phyloP scores from a whole-genome alignment of 2,329 filamentous ascomycete genomes.

The Pseudogymnoascus sp. region DNA sequence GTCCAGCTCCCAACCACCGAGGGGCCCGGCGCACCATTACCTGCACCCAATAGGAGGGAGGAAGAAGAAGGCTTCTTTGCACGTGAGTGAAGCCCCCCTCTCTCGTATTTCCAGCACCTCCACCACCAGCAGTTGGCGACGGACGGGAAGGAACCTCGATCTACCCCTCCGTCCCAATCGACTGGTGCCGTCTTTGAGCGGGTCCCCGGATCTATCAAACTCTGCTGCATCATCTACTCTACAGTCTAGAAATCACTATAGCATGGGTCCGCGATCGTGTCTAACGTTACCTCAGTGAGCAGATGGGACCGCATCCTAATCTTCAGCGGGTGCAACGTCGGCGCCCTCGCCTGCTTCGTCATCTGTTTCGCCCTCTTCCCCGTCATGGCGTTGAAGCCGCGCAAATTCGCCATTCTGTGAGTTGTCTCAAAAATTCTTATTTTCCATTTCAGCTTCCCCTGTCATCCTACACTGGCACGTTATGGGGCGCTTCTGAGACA shows the following conservation, averaged over 20 bases:
- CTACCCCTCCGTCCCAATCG: constrained; percentile 26
- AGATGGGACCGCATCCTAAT: constrained; percentile 93
- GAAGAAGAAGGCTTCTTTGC: constrained; percentile 96
- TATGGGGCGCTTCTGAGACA: not conserved
- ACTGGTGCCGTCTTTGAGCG: constrained; percentile 14
- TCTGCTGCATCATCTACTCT: not conserved
- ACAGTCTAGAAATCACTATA: not conserved
- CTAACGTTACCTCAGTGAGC: constrained; percentile 56
- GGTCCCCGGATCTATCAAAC: constrained; percentile 14
- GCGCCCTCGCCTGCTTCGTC: constrained; percentile 84
- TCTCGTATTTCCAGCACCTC: constrained; percentile 8
- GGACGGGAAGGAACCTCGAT: constrained; percentile 16
- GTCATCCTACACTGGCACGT: not conserved
- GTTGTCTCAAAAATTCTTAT: too few species aligned
- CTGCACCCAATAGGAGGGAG: constrained; percentile 74
- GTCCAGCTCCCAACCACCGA: constrained; percentile 84
- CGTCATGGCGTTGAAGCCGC: constrained; percentile 67
- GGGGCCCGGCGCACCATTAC: constrained; percentile 72
- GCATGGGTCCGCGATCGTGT: not conserved
- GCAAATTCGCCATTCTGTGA: constrained; percentile 97
- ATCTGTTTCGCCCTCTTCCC: constrained; percentile 89
- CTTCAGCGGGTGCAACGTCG: constrained; percentile 85
- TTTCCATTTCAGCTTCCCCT: not conserved
- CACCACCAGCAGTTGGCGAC: not conserved
- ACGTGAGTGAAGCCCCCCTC: constrained; percentile 56